Conservation (phyloP, 768 basidiomycete species). For the Pulveroboletus frians region DNA sequence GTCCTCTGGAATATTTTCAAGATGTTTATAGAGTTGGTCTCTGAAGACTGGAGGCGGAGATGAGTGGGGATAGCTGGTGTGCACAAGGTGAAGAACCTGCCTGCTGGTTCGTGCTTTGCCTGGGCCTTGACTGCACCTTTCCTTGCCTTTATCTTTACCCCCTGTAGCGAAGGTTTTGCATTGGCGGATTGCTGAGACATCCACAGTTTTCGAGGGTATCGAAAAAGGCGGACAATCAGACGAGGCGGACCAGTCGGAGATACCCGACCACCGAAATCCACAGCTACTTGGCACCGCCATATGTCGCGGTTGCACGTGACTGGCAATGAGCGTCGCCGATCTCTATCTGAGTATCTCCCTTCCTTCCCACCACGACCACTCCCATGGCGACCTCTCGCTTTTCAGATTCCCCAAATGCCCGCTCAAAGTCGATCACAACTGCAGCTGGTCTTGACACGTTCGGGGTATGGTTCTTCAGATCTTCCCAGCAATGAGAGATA, state of each 20-base stretch:
- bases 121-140: slow-evolving; percentile 90
- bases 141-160: slow-evolving; percentile 89
- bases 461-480: slow-evolving; percentile 50
- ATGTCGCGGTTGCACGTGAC: slow-evolving; percentile 23
- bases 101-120: slow-evolving; percentile 87
- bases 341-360: not conserved
- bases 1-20: slow-evolving; percentile 72
- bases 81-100: slow-evolving; percentile 30
- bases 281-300: not conserved
- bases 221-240: slow-evolving; percentile 26
- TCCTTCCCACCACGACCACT: slow-evolving; percentile 7
- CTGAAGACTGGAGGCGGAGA: slow-evolving; percentile 62
- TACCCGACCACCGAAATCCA: slow-evolving; percentile 16
- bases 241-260: slow-evolving; percentile 17
- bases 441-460: slow-evolving; percentile 69
- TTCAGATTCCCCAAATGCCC: slow-evolving; percentile 67
- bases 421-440: slow-evolving; percentile 76
- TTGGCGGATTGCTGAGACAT: slow-evolving; percentile 88
- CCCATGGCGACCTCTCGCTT: slow-evolving; percentile 33
- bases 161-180: slow-evolving; percentile 86
- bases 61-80: slow-evolving; percentile 8
- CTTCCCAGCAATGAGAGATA: not conserved
- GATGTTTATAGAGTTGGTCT: slow-evolving; percentile 88
- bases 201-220: slow-evolving; percentile 52
- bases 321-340: slow-evolving; percentile 5